phyloP scores from a whole-genome alignment of 2,329 filamentous ascomycete species.

The Fusarium nurragi region DNA sequence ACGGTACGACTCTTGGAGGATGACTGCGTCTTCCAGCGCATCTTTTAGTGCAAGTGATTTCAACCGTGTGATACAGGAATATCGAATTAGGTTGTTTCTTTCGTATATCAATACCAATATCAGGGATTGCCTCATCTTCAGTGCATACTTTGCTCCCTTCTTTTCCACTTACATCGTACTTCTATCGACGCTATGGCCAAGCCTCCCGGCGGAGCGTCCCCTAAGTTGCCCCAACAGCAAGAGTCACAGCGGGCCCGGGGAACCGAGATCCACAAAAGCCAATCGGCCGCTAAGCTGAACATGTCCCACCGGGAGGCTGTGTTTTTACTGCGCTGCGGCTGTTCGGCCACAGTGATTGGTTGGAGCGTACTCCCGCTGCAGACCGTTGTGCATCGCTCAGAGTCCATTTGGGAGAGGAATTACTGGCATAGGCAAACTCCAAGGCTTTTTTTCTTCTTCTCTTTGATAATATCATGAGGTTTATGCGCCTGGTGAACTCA shows the following conservation, averaged over 20 bases:
- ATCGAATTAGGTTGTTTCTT: not conserved
- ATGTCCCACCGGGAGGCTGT: conserved; percentile 15
- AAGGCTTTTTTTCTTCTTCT: conserved; percentile 12
- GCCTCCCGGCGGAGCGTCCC: not conserved
- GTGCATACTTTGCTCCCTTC: not conserved
- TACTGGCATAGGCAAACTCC: conserved; percentile 17
- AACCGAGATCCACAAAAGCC: not conserved
- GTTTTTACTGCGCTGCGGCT: conserved; percentile 2
- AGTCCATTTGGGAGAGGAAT: not conserved
- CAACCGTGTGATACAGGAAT: not conserved
- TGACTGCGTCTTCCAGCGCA: conserved; percentile 20
- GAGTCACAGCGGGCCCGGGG: conserved; percentile 21
- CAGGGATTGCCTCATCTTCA: conserved; percentile 7
- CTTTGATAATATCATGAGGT: not conserved
- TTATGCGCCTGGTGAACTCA: not conserved
- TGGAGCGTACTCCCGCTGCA: not conserved
- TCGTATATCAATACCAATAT: not conserved
- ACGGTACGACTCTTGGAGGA: conserved; percentile 11
- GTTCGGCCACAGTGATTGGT: conserved; percentile 4
- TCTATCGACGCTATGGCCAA: not conserved
- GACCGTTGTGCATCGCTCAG: conserved; percentile 18
- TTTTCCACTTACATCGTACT: not conserved
- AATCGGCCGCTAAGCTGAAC: conserved; percentile 6
- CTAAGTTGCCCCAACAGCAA: not conserved
- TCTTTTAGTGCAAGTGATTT: not conserved